Percentiles rank a stretch among this genome's conserved stretches.
These are phyloP conservation scores for Lichtheimia ornata DNA, from an alignment of 371 early-diverging fungal genomes.

Conservation along the genomic window DNA sequence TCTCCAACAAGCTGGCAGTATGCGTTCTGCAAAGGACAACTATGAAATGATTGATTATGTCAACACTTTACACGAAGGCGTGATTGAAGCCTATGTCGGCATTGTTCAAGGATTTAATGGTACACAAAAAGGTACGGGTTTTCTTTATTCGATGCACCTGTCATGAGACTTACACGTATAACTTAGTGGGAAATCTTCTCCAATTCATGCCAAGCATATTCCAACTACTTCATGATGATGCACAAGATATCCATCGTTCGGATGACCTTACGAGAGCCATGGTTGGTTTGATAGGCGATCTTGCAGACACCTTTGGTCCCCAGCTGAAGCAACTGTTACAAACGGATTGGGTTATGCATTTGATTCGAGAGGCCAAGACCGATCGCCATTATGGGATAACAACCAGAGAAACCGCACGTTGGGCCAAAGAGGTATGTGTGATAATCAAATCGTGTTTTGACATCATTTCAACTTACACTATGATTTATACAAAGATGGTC, in stretches of 20 bases:
- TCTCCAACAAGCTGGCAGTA: slow-evolving; percentile 77
- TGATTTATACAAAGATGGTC: slow-evolving; percentile 6
- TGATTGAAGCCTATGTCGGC: slow-evolving; percentile 95
- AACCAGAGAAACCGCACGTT: slow-evolving; percentile 79
- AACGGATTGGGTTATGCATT: slow-evolving; percentile 62
- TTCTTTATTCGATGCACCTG: slow-evolving; percentile 46
- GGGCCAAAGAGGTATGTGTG: slow-evolving; percentile 65
- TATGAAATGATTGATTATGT: slow-evolving; percentile 84
- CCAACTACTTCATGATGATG: slow-evolving; percentile 63
- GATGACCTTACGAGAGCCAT: slow-evolving; percentile 70
- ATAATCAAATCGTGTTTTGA: no score
- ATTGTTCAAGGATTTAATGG: slow-evolving; percentile 89
- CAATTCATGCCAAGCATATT: slow-evolving; percentile 73
- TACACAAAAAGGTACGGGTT: slow-evolving; percentile 55
- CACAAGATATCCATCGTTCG: slow-evolving; percentile 56
- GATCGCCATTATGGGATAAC: slow-evolving; percentile 57
- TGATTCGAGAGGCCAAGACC: slow-evolving; percentile 76
- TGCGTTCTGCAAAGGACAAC: slow-evolving; percentile 65
- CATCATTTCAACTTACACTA: not conserved
- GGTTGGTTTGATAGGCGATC: slow-evolving; percentile 83
- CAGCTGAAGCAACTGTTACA: slow-evolving; percentile 64
- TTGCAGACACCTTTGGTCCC: slow-evolving; percentile 79
- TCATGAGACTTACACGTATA: not conserved
- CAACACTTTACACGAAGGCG: slow-evolving; percentile 81
- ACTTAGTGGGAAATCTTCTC: slow-evolving; percentile 34